Percentiles rank a stretch among this genome's conserved stretches.
Evolutionary conservation across 371 early-diverging fungal species (phyloP).

Genomic region (Nematocida sp.): DNA sequence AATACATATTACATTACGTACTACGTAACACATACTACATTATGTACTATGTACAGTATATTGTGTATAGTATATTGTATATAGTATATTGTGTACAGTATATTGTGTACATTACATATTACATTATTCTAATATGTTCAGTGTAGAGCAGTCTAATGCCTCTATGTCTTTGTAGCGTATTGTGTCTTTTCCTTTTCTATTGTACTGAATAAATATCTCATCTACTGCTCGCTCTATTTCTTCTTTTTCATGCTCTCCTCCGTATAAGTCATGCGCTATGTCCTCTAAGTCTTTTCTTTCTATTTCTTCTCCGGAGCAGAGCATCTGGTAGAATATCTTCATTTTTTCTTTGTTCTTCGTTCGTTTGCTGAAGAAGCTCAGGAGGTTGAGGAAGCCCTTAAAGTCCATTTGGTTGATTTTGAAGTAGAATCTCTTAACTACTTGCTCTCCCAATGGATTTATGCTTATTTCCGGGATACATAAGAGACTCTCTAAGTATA

Average conservation of each 20-base stretch:
- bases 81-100: no score
- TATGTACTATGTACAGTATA: no score
- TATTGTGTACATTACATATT: background rate
- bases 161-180: slow-evolving; percentile 22
- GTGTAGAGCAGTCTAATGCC: slow-evolving; percentile 20
- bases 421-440: slow-evolving; percentile 7
- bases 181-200: background rate
- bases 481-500: slow-evolving; percentile 40
- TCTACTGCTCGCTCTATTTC: slow-evolving; percentile 16
- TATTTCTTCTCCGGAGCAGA: background rate
- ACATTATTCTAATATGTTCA: background rate
- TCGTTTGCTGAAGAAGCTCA: slow-evolving; percentile 29
- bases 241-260: background rate
- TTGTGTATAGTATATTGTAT: no score
- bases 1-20: no score
- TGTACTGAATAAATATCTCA: slow-evolving; percentile 23
- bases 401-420: slow-evolving; percentile 31
- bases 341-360: slow-evolving; percentile 33
- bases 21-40: no score
- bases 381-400: slow-evolving; percentile 20
- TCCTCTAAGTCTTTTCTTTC: slow-evolving; percentile 25
- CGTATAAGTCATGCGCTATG: slow-evolving; percentile 33
- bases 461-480: slow-evolving; percentile 56
- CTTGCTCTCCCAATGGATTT: slow-evolving; percentile 47
- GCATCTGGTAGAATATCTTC: slow-evolving; percentile 8